Percentiles rank a stretch among this genome's conserved stretches.
Evolutionary conservation across 148 eudicot species (phyloP).

Genomic region (Rhododendron mucronatum): DNA sequence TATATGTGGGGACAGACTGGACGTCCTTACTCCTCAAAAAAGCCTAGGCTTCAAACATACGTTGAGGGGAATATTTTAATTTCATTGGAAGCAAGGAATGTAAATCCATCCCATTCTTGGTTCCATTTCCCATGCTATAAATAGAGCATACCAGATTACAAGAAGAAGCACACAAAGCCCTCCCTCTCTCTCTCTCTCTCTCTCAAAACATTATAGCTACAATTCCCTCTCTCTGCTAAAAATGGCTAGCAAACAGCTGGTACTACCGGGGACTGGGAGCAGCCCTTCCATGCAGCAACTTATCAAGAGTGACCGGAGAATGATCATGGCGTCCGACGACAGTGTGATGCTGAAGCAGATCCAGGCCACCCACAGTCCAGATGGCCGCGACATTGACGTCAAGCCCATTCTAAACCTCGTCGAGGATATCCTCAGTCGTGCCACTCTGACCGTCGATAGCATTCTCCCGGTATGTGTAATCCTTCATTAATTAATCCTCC

Average conservation of each 20-base stretch:
- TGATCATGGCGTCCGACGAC: slow-evolving; percentile 22
- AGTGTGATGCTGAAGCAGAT: slow-evolving; percentile 24
- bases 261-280: background rate
- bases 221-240: background rate
- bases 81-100: background rate
- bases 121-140: background rate
- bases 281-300: slow-evolving; percentile 12
- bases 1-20: background rate
- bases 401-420: slow-evolving; percentile 21
- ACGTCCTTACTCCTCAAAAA: background rate
- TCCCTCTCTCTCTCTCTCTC: background rate
- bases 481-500: background rate
- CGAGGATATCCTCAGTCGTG: slow-evolving; percentile 27
- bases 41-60: background rate
- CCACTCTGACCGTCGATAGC: slow-evolving; percentile 2
- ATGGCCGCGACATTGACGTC: slow-evolving; percentile 20
- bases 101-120: background rate
- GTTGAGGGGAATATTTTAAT: background rate
- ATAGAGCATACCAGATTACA: background rate
- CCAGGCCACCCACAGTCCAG: slow-evolving; percentile 27
- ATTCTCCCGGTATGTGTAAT: slow-evolving; percentile 4
- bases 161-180: background rate
- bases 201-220: too few species aligned
- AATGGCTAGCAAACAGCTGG: background rate
- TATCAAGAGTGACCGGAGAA: slow-evolving; percentile 16